Conservation (phyloP, 805 yeast genomes). For the Kodamaea restingae region DNA sequence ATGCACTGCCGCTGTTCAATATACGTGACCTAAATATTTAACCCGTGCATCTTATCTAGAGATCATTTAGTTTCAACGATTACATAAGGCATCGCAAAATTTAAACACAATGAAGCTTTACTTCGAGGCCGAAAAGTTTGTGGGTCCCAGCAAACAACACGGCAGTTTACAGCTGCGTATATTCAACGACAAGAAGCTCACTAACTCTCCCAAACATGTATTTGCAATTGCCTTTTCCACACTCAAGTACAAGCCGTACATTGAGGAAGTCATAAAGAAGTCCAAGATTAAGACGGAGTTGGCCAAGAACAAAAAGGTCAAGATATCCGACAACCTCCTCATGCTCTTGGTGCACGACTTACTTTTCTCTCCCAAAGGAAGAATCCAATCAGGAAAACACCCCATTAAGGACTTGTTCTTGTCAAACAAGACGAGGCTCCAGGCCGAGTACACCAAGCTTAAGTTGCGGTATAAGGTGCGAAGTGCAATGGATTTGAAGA, state of each 20-base stretch:
- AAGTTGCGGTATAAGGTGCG: constrained; percentile 69
- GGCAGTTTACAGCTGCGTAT: constrained; percentile 38
- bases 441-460: constrained; percentile 75
- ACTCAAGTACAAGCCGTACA: constrained; percentile 61
- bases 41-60: no score
- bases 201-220: constrained; percentile 72
- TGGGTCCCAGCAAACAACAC: constrained; percentile 21
- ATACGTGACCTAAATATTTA: no score
- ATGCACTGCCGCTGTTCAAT: no score
- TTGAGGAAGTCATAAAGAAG: constrained; percentile 59
- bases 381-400: constrained; percentile 87
- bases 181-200: constrained; percentile 29
- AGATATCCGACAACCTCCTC: constrained; percentile 51
- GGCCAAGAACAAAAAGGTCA: constrained; percentile 22
- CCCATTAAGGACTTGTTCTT: constrained; percentile 79
- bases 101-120: constrained; percentile 34
- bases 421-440: constrained; percentile 72
- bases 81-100: not conserved
- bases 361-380: constrained; percentile 65
- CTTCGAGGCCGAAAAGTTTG: constrained; percentile 40
- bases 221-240: constrained; percentile 82
- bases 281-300: constrained; percentile 51
- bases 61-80: no score
- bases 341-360: constrained; percentile 77
- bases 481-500: constrained; percentile 45